These are phyloP conservation scores for Posidonia oceanica DNA, from an alignment of 116 monocot species.

Conservation along the genomic window DNA sequence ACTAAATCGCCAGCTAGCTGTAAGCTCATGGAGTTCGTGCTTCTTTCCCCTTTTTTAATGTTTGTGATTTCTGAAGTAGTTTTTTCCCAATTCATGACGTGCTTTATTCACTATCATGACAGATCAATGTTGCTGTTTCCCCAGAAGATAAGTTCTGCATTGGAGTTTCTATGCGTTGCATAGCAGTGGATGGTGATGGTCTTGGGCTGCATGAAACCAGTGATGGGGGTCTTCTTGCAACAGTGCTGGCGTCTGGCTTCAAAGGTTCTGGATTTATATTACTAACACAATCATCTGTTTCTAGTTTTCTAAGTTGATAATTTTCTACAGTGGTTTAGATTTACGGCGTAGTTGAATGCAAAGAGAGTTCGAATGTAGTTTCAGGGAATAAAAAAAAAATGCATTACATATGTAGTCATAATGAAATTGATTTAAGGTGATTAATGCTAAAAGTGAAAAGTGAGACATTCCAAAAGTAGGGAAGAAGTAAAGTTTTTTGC, in stretches of 20 bases:
- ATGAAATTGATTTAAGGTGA: too few species aligned
- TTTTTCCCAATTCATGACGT: background rate
- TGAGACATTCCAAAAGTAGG: too few species aligned
- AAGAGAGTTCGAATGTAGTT: too few species aligned
- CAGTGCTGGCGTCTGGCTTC: conserved; percentile 76
- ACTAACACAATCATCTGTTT: background rate
- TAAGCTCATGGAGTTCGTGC: conserved; percentile 10
- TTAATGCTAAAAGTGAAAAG: too few species aligned
- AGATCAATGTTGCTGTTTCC: conserved; percentile 74
- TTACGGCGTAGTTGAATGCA: too few species aligned
- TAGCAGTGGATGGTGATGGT: conserved; percentile 78
- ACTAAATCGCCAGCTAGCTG: conserved; percentile 64
- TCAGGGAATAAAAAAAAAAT: too few species aligned
- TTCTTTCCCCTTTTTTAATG: background rate
- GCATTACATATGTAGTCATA: too few species aligned
- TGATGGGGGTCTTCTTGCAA: conserved; percentile 94
- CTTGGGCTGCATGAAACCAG: conserved; percentile 73
- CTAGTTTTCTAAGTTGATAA: too few species aligned
- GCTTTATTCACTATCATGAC: conserved; percentile 6
- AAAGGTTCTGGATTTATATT: conserved; percentile 43
- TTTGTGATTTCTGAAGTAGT: background rate
- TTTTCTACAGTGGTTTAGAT: too few species aligned
- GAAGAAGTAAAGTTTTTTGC: too few species aligned
- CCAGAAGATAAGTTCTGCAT: conserved; percentile 58
- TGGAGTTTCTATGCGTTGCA: conserved; percentile 70